Conservation (phyloP, 2,329 filamentous ascomycete species). For the Fusarium nygamai region DNA sequence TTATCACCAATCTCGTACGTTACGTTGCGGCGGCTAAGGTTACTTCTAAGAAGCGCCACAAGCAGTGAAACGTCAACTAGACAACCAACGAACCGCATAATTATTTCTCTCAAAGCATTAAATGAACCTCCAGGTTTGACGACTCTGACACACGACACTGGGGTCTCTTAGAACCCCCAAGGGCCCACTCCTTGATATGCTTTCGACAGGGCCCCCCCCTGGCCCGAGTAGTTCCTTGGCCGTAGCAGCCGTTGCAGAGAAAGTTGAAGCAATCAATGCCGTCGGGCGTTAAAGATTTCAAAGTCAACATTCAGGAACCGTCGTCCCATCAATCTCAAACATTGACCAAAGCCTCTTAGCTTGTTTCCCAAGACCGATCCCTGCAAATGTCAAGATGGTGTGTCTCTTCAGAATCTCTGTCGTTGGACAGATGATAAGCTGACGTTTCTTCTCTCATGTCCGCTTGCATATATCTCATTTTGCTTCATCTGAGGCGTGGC, state of each 20-base stretch:
- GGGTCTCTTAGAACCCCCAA: slow-evolving; percentile 9
- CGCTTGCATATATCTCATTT: slow-evolving; percentile 15
- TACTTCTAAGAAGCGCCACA: slow-evolving; percentile 5
- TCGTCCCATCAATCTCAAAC: slow-evolving; percentile 66
- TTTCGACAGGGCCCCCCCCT: slow-evolving; percentile 28
- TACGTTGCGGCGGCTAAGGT: neutral
- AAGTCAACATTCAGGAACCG: slow-evolving; percentile 39
- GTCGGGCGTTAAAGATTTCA: slow-evolving; percentile 26
- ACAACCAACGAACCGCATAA: slow-evolving; percentile 12
- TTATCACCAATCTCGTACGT: neutral
- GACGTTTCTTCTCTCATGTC: slow-evolving; percentile 9
- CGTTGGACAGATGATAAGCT: slow-evolving; percentile 24
- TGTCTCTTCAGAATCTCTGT: slow-evolving; percentile 1
- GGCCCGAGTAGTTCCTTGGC: slow-evolving; percentile 17
- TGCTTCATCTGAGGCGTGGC: slow-evolving; percentile 11
- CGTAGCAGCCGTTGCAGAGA: neutral
- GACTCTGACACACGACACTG: slow-evolving; percentile 37
- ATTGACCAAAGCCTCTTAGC: slow-evolving; percentile 38
- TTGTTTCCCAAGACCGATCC: slow-evolving; percentile 20
- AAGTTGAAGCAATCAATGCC: slow-evolving; percentile 19
- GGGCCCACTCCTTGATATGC: slow-evolving; percentile 26
- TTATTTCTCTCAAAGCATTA: slow-evolving; percentile 1
- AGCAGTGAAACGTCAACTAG: slow-evolving; percentile 17
- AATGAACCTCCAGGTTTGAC: slow-evolving; percentile 14
- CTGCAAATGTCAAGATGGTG: neutral